Conservation (phyloP, 2,329 filamentous ascomycete species). For the Hirsutella thompsonii region DNA sequence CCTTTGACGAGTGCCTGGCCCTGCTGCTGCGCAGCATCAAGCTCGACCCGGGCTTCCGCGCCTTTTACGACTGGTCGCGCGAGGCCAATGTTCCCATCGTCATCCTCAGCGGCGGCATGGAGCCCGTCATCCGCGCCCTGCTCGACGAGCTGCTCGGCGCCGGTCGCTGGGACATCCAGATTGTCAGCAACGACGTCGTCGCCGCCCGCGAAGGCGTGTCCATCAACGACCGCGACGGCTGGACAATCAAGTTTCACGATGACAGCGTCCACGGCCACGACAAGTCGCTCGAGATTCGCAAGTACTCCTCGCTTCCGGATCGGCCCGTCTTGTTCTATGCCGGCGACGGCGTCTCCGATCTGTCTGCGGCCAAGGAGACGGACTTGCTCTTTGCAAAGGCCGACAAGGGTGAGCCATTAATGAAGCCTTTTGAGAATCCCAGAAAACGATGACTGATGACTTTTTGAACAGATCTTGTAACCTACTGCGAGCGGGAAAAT, state of each 20-base stretch:
- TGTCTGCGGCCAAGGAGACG: conserved; percentile 85
- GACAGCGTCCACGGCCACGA: conserved; percentile 91
- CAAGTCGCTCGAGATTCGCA: conserved; percentile 83
- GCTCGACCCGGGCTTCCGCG: conserved; percentile 76
- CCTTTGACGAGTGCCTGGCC: conserved; percentile 71
- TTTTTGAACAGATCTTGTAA: conserved; percentile 55
- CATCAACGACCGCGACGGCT: conserved; percentile 70
- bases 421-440: not conserved
- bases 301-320: conserved; percentile 65
- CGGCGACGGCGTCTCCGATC: conserved; percentile 84
- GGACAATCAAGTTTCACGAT: conserved; percentile 82
- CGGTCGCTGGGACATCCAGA: conserved; percentile 65
- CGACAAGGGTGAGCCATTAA: conserved; percentile 55
- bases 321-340: conserved; percentile 87
- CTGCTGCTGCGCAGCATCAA: conserved; percentile 71
- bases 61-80: conserved; percentile 76
- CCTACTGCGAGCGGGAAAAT: conserved; percentile 71
- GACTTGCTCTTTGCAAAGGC: conserved; percentile 90
- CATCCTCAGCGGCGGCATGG: conserved; percentile 86
- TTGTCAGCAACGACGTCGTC: conserved; percentile 76
- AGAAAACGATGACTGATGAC: conserved; percentile 4
- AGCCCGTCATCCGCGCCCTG: conserved; percentile 76
- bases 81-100: conserved; percentile 82
- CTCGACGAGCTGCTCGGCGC: conserved; percentile 68
- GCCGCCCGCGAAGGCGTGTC: conserved; percentile 49